Evolutionary conservation across 495 filamentous ascomycete species (phyloP).

Genomic region (Tirmania nivea): DNA sequence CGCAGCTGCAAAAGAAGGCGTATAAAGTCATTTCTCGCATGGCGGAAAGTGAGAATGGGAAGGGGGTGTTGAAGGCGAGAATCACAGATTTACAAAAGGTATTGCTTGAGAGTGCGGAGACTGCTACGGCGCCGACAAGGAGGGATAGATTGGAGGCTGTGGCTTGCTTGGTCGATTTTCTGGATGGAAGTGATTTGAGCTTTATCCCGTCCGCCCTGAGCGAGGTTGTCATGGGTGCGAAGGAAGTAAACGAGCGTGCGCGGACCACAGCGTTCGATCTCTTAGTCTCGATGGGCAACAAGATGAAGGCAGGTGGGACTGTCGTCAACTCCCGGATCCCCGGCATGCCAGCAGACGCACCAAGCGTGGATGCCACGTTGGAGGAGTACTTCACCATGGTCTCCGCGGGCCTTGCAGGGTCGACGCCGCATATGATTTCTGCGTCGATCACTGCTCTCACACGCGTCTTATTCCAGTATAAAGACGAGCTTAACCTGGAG

Average conservation of each 20-base stretch:
- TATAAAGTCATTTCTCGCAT: constrained; percentile 91
- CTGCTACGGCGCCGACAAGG: constrained; percentile 61
- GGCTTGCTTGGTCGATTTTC: constrained; percentile 48
- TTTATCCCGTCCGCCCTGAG: constrained; percentile 82
- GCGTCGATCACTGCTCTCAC: constrained; percentile 84
- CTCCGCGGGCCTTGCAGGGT: constrained; percentile 76
- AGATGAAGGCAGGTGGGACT: constrained; percentile 47
- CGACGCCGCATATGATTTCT: constrained; percentile 83
- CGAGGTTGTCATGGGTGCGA: constrained; percentile 82
- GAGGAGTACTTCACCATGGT: constrained; percentile 99
- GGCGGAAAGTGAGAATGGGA: constrained; percentile 53
- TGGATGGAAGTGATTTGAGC: constrained; percentile 55
- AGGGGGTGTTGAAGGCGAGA: constrained; percentile 45
- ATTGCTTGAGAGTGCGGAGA: constrained; percentile 53
- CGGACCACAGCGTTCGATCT: constrained; percentile 74
- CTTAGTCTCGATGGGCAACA: constrained; percentile 67
- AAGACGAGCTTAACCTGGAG: constrained; percentile 30
- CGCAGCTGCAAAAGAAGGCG: constrained; percentile 96
- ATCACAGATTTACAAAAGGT: constrained; percentile 55
- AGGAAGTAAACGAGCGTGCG: constrained; percentile 91
- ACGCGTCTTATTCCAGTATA: constrained; percentile 77
- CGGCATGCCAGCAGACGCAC: constrained; percentile 59
- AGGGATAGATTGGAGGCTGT: constrained; percentile 65
- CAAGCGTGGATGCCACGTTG: constrained; percentile 50
- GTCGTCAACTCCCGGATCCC: constrained; percentile 69